Evolutionary conservation across 2,329 filamentous ascomycete species (phyloP), one percentile per base, ranked within the genome.

Genomic region (Cercospora sesami): DNA sequence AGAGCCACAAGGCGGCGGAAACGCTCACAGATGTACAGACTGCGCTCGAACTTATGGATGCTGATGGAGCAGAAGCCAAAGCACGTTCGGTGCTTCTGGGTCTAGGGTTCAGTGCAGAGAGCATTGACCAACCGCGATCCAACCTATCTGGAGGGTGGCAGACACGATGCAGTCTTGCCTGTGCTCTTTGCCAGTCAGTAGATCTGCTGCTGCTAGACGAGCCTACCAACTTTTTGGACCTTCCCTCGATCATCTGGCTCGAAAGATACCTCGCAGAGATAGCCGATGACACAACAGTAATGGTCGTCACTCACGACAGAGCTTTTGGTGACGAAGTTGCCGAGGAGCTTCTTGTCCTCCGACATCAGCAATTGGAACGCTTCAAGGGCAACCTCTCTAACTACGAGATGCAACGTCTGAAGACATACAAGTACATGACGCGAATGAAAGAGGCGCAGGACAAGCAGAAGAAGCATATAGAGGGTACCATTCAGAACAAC

Each of bases 191-290:
- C 1, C 90, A 93, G 69, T 86, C 90, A 7, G 87, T 89, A 0
- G 92, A 96, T 72, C 87, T 96, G 2, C 83, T 96, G 67, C 89
- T 96, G 61, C 86, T 96, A 2, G 92, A 96, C 77, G 92, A 96
- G 76, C 93, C 93, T 0, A 96, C 92, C 36, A 96, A 96, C 75
- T 96, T 92, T 76, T 85, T 96, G 1, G 92, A 96, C 75, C 82
- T 96, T 0, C 84, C 93, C 0, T 91, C 91, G 1, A 93, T 96
- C 66, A 87, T 96, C 65, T 96, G 93, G 92, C 83, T 97, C 1
- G 90, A 96, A 75, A 85, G 86, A 12, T 90, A 93, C 75, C 86
- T 96, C 9, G 81, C 81, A 63, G 82, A 85, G 42, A 81, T 84
- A 4, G 85, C 87, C 21, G 78, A 78, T 0, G 80, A 83, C 2